Conservation (phyloP, 805 yeast genomes). For the Candida dajiaensis region DNA sequence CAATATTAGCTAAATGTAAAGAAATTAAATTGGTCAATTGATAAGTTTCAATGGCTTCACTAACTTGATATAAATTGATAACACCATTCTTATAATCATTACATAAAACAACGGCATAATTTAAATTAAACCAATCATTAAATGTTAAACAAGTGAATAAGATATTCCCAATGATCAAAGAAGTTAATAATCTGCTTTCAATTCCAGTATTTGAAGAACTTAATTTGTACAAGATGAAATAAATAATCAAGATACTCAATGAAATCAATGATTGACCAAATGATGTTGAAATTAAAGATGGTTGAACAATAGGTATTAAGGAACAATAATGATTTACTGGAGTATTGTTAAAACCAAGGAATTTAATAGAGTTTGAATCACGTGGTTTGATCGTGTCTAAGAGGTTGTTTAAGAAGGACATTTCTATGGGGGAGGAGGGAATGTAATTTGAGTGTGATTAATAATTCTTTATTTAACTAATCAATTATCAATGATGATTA, state of each 20-base stretch:
- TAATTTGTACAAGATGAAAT: constrained; percentile 7
- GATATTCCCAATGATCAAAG: constrained; percentile 18
- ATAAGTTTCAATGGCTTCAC: constrained; percentile 18
- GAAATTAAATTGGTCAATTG: constrained; percentile 8
- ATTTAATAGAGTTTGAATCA: constrained; percentile 1
- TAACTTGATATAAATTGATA: constrained; percentile 19
- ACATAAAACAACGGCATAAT: constrained; percentile 19
- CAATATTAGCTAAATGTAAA: not conserved
- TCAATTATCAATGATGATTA: too few relatives aligned
- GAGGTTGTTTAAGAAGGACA: not conserved
- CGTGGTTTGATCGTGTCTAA: not conserved
- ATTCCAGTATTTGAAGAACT: constrained; percentile 10
- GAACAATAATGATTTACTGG: constrained; percentile 22
- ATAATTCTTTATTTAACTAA: not conserved
- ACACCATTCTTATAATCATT: constrained; percentile 25
- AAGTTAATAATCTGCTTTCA: constrained; percentile 19
- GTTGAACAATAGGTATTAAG: constrained; percentile 18
- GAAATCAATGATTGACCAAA: constrained; percentile 21
- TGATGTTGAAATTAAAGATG: constrained; percentile 20
- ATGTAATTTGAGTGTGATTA: too few relatives aligned
- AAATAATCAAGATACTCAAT: constrained; percentile 9
- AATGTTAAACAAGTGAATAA: constrained; percentile 12
- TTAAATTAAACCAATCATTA: constrained; percentile 22
- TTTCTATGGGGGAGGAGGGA: not conserved
- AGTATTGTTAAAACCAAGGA: constrained; percentile 21